Base-by-base conservation (phyloP, 192 early-diverging fungal genomes). In the Podila verticillata region DNA sequence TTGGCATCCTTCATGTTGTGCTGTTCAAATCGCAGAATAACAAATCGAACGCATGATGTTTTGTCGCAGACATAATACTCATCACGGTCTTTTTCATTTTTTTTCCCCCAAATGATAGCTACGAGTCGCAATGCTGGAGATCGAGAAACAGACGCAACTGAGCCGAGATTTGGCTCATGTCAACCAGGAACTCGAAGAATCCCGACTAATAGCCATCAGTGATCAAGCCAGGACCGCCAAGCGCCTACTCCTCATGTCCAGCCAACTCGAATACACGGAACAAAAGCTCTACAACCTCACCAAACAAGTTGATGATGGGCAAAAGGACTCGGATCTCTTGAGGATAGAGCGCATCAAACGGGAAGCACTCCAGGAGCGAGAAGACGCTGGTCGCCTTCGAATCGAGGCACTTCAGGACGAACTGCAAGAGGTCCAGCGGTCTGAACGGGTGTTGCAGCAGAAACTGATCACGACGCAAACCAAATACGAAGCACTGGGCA, bases 181-280 rank as follows among this genome's bases (percentile, higher is more conserved):
- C 5, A 80, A 80, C 29, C 77, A 72, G 32, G 77, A 80, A 9
- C 61, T 80, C 26, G 77, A 80, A 61, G 77, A 80, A 48, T 70
- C 77, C 17, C 58, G 77, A 35, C 56, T 80, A 28, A 0, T 80
- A 22, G 77, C 77, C 20, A 61, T 80, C 30, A 72, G 70, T 30
- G 77, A 80, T 20, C 77, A 80, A 20, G 70, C 77, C 13, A 62
- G 77, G 58, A 72, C 77, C 30, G 77, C 77, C 8, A 72, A 68
- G 12, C 69, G 77, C 3, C 63, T 80, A 0, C 35, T 80, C 47
- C 63, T 80, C 39, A 68, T 80, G 60, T 68, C 77, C 20, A 68
- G 61, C 7, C 77, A 80, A 47, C 66, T 80, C 31, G 77, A 80
- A 44, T 64, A 72, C 56, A 80, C 77, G 7, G 77, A 80, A 22